Conservation (phyloP, 1,284 basidiomycete genomes). For the Cutaneotrichosporon spelunceum region DNA sequence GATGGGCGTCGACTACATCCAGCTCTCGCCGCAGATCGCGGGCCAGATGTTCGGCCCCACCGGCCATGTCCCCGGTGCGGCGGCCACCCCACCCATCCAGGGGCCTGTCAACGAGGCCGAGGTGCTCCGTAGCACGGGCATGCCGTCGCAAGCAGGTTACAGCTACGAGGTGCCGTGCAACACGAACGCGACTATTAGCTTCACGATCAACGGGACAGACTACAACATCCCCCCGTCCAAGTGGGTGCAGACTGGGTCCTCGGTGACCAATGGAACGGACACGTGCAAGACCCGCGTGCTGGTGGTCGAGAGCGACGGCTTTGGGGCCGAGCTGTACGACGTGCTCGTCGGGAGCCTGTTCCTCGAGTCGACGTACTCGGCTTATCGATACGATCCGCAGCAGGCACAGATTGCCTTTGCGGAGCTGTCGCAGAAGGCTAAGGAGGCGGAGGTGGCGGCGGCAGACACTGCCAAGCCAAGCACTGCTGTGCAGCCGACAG, state of each 20-base stretch:
- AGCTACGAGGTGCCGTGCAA: conserved; percentile 4
- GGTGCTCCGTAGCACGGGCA: background rate
- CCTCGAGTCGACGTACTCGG: conserved; percentile 1
- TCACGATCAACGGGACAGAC: background rate
- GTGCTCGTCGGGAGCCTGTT: background rate
- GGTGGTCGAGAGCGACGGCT: background rate
- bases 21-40: background rate
- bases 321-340: background rate
- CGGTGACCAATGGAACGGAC: background rate
- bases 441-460: too few species aligned
- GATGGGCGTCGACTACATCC: background rate
- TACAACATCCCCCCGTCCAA: background rate
- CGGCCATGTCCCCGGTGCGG: background rate
- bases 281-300: background rate
- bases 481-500: background rate
- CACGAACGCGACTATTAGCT: background rate
- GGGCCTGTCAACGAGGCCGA: background rate
- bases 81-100: background rate
- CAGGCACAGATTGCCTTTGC: conserved; percentile 6
- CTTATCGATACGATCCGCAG: background rate
- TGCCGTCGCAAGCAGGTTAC: background rate
- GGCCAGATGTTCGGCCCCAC: background rate
- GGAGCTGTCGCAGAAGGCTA: conserved; percentile 2
- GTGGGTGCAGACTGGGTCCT: background rate
- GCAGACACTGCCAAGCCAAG: background rate